Evolutionary conservation across 106 monocot species (phyloP).

Genomic region (Acorus calamus): DNA sequence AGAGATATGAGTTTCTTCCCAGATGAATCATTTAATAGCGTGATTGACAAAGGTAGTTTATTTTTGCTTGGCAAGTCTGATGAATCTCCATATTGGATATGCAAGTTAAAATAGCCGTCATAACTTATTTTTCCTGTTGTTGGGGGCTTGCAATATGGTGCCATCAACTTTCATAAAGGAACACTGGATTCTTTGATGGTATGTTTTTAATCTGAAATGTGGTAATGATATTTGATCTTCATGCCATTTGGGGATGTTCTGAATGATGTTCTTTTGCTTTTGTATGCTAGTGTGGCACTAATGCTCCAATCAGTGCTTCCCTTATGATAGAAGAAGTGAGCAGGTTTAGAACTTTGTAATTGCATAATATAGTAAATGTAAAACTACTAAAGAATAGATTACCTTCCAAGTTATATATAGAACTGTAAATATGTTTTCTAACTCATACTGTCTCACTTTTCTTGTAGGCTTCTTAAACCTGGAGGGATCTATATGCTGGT

Average conservation of each 20-base stretch:
- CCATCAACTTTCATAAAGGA: conserved; percentile 31
- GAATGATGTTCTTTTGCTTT: conserved; percentile 14
- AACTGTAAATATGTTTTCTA: neutral
- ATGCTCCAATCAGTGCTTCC: conserved; percentile 77
- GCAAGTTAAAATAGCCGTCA: neutral
- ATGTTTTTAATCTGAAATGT: conserved; percentile 17
- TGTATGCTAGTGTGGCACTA: conserved; percentile 58
- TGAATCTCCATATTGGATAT: neutral
- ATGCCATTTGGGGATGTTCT: conserved; percentile 11
- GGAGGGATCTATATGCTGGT: conserved; percentile 93
- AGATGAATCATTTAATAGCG: conserved; percentile 78
- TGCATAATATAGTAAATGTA: conserved; percentile 7
- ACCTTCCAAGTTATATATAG: neutral
- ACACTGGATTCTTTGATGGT: conserved; percentile 99
- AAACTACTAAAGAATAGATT: neutral
- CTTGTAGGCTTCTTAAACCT: conserved; percentile 80
- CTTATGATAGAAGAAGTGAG: conserved; percentile 88
- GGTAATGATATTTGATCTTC: neutral
- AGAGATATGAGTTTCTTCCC: conserved; percentile 80
- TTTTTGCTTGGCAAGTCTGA: neutral
- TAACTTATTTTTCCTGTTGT: neutral
- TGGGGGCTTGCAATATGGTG: no score
- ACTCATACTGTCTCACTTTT: conserved; percentile 2
- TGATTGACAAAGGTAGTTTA: conserved; percentile 82
- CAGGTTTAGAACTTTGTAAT: conserved; percentile 40